Base-by-base conservation (phyloP, 2,329 filamentous ascomycete genomes). In the Colletotrichum euphorbiae region DNA sequence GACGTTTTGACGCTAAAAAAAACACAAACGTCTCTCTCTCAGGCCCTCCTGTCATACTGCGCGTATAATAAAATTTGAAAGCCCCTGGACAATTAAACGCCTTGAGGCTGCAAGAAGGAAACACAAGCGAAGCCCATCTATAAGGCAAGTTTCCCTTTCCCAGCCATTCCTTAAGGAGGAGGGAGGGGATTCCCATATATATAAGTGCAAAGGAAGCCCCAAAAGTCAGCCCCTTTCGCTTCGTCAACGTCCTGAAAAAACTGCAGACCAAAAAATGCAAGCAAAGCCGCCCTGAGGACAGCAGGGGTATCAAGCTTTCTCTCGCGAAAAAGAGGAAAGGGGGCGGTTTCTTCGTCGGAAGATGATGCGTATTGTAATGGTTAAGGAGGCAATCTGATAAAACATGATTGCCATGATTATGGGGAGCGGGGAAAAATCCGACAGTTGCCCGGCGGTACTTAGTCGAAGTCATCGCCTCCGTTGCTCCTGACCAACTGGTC, bases 401-500 rank as follows among this genome's bases (percentile, higher is more conserved):
- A 42, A 8, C 28, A 28, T 31, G 40, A 40, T 31, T 19, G 51
- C 48, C 38, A 38, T 52, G 17, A 46, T 45, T 31, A 33, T 13
- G 28, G 50, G 50, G 12, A 51, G 58, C 12, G 12, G 48, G 15
- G 9, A 19, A 31, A 3, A 71, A 15, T n/a, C 60, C 43, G 7
- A 17, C 9, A 13, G 31, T 43, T 9, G n/a, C 33, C 4, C 19
- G 50, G 17, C 31, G 15, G 50, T 5, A 45, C 28, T 80, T 75
- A 83, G 62, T 83, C 82, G 78, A 85, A 85, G 69, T 86, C 84
- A 57, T 74, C 78, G 33, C 51, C 64, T 19, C 72, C 75, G 28
- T 77, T 77, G 24, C 74, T 75, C 70, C 77, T 70, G 28, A 75
- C 76, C 61, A 82, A 71, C 72, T 77, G 76, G 62, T 80, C 81